Base-by-base conservation (phyloP, 768 basidiomycete species). In the Russula emetica region DNA sequence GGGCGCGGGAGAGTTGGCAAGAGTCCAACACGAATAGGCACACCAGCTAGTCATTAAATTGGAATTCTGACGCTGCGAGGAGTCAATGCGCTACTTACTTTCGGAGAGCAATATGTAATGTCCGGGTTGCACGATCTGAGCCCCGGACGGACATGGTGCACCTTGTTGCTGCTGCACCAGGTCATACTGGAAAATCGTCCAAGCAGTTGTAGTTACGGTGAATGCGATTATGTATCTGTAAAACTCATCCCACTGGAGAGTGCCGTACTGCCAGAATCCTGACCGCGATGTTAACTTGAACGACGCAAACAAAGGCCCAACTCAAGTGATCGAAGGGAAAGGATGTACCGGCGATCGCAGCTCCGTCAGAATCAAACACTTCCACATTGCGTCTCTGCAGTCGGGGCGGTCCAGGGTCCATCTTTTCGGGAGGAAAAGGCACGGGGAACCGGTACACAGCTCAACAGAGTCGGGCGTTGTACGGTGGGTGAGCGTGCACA, bases 241-340 rank as follows among this genome's bases (percentile, higher is more conserved):
- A 30, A 55, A 62, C 20, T 55, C 61, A 9, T 50, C 60, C 60
- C 42, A 61, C n/a, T 24, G 5, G 11, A 55, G 45, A 38, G 53
- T 42, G 18, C 53, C 53, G 24, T 61, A 47, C 28, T 55, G 53
- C 60, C 53, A 61, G 44, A 61, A 55, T 24, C 60, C 60, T 55
- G 44, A 52, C 50, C n/a, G 26, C 24, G 20, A 13, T n/a, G n/a
- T n/a, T n/a, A n/a, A n/a, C n/a, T n/a, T n/a, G n/a, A n/a, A n/a
- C n/a, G n/a, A n/a, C n/a, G 16, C 20, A 7, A 16, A 26, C n/a
- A 34, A 14, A 42, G n/a, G n/a, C n/a, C n/a, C n/a, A n/a, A n/a
- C n/a, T n/a, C n/a, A n/a, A n/a, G 22, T 38, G 10, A 30, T 10
- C n/a, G 8, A 24, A 36, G 3, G 34, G 8, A 28, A 28, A 2